A percentile compares a stretch with the other conserved stretches of the same genome.
phyloP scores from a whole-genome alignment of 805 yeast species.

The Torulaspora microellipsoides region DNA sequence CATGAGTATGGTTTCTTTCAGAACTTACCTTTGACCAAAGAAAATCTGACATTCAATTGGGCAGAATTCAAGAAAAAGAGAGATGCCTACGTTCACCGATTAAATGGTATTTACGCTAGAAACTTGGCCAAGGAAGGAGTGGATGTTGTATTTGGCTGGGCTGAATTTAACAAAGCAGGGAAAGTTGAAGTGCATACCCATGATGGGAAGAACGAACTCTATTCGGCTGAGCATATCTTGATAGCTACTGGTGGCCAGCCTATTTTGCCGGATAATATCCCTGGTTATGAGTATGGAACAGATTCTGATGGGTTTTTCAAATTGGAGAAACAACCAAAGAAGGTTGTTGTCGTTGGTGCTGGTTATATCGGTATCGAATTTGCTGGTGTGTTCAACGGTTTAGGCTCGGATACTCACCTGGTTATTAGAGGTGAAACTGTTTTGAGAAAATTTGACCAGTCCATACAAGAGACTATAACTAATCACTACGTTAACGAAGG shows the following conservation, averaged over 20 bases:
- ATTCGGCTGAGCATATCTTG: slow-evolving; percentile 76
- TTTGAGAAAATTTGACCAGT: slow-evolving; percentile 78
- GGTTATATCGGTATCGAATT: slow-evolving; percentile 97
- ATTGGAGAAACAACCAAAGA: slow-evolving; percentile 76
- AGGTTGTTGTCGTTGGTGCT: slow-evolving; percentile 94
- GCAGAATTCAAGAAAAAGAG: slow-evolving; percentile 72
- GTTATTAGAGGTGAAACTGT: slow-evolving; percentile 90
- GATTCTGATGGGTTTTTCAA: slow-evolving; percentile 90
- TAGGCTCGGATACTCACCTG: slow-evolving; percentile 82
- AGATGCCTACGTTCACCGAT: slow-evolving; percentile 82
- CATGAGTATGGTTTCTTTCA: slow-evolving; percentile 76
- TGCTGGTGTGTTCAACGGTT: slow-evolving; percentile 87
- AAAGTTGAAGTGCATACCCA: slow-evolving; percentile 71
- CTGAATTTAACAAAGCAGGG: slow-evolving; percentile 64
- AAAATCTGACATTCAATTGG: slow-evolving; percentile 74
- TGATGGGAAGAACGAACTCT: slow-evolving; percentile 55
- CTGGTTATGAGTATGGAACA: slow-evolving; percentile 79
- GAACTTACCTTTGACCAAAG: slow-evolving; percentile 46
- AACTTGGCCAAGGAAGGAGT: slow-evolving; percentile 87
- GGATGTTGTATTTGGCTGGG: slow-evolving; percentile 82
- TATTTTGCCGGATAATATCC: slow-evolving; percentile 56
- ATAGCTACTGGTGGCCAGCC: slow-evolving; percentile 95
- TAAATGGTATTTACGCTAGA: slow-evolving; percentile 90
- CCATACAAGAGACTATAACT: slow-evolving; percentile 75
- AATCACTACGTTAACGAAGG: slow-evolving; percentile 79